Evolutionary conservation across 257 asterid species (phyloP).

Genomic region (Forsythia viridissima): DNA sequence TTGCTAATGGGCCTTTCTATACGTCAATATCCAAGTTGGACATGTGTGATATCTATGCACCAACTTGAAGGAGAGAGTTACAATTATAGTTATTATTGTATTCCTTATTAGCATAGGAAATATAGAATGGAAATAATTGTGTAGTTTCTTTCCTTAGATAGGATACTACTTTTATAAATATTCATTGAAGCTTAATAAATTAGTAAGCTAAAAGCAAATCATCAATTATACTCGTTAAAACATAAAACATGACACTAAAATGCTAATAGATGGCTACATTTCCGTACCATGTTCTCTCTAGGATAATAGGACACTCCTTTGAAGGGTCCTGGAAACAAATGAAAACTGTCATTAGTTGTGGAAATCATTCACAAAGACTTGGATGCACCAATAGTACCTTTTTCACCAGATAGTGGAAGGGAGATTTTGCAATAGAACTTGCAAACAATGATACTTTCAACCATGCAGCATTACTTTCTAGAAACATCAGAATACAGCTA

Average conservation of each 20-base stretch:
- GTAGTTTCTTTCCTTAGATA: too few species aligned
- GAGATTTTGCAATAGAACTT: slow-evolving; percentile 3
- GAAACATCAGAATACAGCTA: not conserved
- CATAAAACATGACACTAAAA: not conserved
- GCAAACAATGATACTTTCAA: not conserved
- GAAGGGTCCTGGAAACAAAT: slow-evolving; percentile 75
- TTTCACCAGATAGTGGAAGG: not conserved
- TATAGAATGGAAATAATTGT: too few species aligned
- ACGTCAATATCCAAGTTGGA: too few species aligned
- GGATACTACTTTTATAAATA: too few species aligned
- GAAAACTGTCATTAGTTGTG: slow-evolving; percentile 13
- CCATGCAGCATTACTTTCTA: not conserved
- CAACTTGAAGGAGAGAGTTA: too few species aligned
- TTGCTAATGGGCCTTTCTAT: too few species aligned
- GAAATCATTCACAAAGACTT: slow-evolving; percentile 14
- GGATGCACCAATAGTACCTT: slow-evolving; percentile 8
- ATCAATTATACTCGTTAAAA: not conserved
- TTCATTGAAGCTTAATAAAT: too few species aligned
- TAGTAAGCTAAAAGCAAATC: too few species aligned
- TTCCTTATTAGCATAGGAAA: too few species aligned
- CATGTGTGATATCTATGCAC: too few species aligned
- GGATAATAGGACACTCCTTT: slow-evolving; percentile 75
- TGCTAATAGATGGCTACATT: slow-evolving; percentile 14
- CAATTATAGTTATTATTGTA: too few species aligned
- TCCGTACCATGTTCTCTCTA: slow-evolving; percentile 64